phyloP scores from a whole-genome alignment of 2,329 filamentous ascomycete genomes.

The Fusarium graminum region DNA sequence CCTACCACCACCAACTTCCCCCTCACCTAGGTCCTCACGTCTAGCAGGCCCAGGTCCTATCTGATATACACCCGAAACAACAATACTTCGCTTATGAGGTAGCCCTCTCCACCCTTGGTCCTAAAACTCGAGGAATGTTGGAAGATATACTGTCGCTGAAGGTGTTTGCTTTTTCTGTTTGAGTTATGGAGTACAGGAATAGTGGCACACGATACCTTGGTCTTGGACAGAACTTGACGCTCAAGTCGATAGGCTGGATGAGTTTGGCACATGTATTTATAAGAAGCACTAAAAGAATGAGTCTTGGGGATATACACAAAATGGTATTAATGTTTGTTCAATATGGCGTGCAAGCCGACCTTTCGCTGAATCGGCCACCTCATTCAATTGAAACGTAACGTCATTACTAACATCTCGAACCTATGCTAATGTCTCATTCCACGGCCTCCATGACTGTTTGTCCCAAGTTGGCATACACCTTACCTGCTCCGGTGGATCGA shows the following conservation, averaged over 20 bases:
- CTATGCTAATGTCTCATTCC: slow-evolving; percentile 46
- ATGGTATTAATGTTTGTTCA: not conserved
- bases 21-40: slow-evolving; percentile 20
- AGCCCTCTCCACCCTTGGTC: not conserved
- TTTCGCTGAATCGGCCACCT: not conserved
- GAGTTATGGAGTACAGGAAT: not conserved
- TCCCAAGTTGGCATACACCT: slow-evolving; percentile 62
- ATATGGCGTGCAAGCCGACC: not conserved
- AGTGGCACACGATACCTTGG: not conserved
- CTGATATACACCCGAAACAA: not conserved
- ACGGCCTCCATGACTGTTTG: slow-evolving; percentile 58
- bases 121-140: not conserved
- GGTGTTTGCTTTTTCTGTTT: not conserved
- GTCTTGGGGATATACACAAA: not conserved
- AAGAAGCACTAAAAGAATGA: slow-evolving; percentile 15
- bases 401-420: not conserved
- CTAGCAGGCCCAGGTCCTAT: not conserved
- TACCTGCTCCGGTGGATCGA: slow-evolving; percentile 59
- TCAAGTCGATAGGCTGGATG: not conserved
- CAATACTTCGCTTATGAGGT: not conserved
- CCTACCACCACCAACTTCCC: slow-evolving; percentile 29
- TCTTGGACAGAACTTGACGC: not conserved
- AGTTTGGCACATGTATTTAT: slow-evolving; percentile 2
- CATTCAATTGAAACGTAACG: not conserved
- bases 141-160: not conserved